Percentiles rank a stretch among this genome's conserved stretches.
Conservation (phyloP, 148 eudicot species). For the Selenicereus undatus region DNA sequence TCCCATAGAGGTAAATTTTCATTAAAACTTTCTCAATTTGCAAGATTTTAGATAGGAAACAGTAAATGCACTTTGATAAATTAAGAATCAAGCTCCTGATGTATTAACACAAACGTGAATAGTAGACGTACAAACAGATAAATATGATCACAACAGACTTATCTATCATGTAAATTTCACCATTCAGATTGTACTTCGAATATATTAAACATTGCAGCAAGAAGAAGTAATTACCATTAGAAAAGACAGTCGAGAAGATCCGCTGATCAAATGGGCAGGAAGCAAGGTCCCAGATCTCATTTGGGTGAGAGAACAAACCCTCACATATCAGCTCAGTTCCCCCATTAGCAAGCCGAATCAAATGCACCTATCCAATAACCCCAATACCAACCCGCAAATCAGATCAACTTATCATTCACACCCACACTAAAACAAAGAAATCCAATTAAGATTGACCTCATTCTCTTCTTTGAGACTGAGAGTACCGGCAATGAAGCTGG, state of each 20-base stretch:
- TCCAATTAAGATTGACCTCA: slow-evolving; percentile 44
- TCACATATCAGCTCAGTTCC: slow-evolving; percentile 92
- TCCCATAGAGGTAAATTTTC: too few species aligned
- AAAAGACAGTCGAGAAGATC: slow-evolving; percentile 86
- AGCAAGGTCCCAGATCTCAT: slow-evolving; percentile 96
- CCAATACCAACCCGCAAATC: neutral
- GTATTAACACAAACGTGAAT: neutral
- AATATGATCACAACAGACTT: slow-evolving; percentile 3
- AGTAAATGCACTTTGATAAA: neutral
- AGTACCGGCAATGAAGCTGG: slow-evolving; percentile 90
- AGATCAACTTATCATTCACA: neutral
- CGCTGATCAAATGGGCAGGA: slow-evolving; percentile 98
- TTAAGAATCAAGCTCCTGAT: neutral
- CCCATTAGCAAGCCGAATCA: slow-evolving; percentile 75
- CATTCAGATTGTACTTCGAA: neutral
- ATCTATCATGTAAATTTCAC: neutral
- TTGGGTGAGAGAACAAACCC: slow-evolving; percentile 92
- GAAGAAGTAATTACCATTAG: slow-evolving; percentile 46
- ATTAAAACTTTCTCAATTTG: neutral
- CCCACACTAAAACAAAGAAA: neutral
- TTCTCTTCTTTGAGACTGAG: slow-evolving; percentile 98
- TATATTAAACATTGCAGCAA: neutral
- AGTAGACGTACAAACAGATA: neutral
- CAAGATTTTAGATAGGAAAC: neutral
- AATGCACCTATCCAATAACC: slow-evolving; percentile 60